phyloP scores from a whole-genome alignment of 1,284 basidiomycete species.

The Puccinia coronata region DNA sequence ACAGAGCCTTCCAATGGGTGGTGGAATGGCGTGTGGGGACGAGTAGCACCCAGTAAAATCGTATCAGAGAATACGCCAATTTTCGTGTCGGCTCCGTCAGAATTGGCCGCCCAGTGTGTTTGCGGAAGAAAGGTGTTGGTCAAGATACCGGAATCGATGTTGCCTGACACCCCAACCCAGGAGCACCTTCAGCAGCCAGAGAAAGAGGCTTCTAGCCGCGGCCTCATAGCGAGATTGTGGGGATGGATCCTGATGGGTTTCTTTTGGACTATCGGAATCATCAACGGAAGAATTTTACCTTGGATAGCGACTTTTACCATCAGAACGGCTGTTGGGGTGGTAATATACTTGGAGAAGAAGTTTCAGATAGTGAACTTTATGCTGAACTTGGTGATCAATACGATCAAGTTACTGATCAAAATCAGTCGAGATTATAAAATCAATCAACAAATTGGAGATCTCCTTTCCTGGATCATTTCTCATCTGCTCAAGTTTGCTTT shows the following conservation, averaged over 20 bases:
- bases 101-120: conserved; percentile 25
- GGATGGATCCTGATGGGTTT: background rate
- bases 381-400: background rate
- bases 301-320: background rate
- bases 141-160: conserved; percentile 17
- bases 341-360: conserved; percentile 24
- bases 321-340: background rate
- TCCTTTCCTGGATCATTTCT: conserved; percentile 24
- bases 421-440: conserved; percentile 23
- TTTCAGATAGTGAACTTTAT: conserved; percentile 28
- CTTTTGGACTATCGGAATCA: background rate
- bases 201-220: background rate
- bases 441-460: conserved; percentile 22
- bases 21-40: conserved; percentile 22
- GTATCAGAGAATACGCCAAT: background rate
- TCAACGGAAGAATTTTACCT: conserved; percentile 4
- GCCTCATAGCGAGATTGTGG: background rate
- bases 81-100: conserved; percentile 6
- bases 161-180: background rate
- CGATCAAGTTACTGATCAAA: conserved; percentile 9
- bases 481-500: conserved; percentile 15
- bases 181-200: background rate
- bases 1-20: background rate
- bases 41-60: background rate
- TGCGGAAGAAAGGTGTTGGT: conserved; percentile 35